A percentile compares a stretch with the other conserved stretches of the same genome.
Conservation (phyloP, 768 basidiomycete species). For the Phylloporus arenicola region DNA sequence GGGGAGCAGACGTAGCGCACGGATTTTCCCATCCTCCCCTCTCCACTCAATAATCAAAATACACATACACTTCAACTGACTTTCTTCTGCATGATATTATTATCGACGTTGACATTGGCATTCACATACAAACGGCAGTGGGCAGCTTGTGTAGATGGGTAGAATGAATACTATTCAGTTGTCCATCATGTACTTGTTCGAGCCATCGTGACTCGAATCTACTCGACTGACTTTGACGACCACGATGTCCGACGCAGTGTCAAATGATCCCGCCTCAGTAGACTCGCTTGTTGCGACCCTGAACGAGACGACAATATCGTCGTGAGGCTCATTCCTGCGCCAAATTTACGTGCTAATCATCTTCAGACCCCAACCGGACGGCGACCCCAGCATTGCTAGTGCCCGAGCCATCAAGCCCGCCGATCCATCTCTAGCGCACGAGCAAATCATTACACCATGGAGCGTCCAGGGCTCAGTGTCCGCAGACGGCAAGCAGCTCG, state of each 20-base stretch:
- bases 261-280: conserved; percentile 16
- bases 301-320: conserved; percentile 22
- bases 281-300: conserved; percentile 27
- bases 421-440: conserved; percentile 32
- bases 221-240: background rate
- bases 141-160: conserved; percentile 2
- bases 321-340: conserved; percentile 23
- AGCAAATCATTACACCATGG: conserved; percentile 94
- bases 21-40: conserved; percentile 29
- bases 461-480: conserved; percentile 91
- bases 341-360: background rate
- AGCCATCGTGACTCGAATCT: background rate
- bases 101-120: conserved; percentile 19
- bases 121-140: conserved; percentile 3
- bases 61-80: conserved; percentile 20
- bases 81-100: conserved; percentile 26
- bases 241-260: conserved; percentile 21
- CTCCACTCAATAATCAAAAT: conserved; percentile 23
- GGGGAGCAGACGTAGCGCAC: conserved; percentile 36
- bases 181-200: background rate
- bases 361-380: conserved; percentile 12
- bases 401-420: conserved; percentile 29
- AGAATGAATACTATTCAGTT: conserved; percentile 1
- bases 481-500: conserved; percentile 83
- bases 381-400: background rate